Conservation (phyloP, 768 basidiomycete species). For the Suillus plorans region DNA sequence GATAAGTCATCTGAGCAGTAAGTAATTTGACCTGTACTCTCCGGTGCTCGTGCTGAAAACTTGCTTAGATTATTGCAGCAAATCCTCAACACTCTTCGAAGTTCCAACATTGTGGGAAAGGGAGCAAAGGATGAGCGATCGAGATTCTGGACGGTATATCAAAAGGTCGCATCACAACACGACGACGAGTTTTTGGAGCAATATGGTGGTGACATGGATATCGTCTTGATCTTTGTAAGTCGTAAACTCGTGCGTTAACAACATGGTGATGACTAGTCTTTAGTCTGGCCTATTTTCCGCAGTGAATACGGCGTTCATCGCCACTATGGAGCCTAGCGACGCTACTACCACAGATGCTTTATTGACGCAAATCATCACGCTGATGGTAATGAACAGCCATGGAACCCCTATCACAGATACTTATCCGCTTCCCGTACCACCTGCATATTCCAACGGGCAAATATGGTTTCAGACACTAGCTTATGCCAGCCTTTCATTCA, state of each 20-base stretch:
- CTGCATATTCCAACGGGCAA: not conserved
- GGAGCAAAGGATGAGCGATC: constrained; percentile 1
- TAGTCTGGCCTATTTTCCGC: constrained; percentile 17
- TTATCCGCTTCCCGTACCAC: not conserved
- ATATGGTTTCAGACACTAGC: constrained; percentile 13
- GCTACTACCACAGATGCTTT: constrained; percentile 9
- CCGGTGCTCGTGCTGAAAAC: not conserved
- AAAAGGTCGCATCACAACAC: constrained; percentile 6
- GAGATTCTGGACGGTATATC: constrained; percentile 4
- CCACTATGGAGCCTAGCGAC: not conserved
- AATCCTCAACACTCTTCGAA: constrained; percentile 4
- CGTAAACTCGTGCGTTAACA: not conserved
- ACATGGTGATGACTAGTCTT: not conserved
- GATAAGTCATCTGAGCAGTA: not conserved
- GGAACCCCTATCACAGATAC: not conserved
- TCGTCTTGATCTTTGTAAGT: constrained; percentile 6
- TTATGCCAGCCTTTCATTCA: constrained; percentile 14
- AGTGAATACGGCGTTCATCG: constrained; percentile 14
- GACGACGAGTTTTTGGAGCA: constrained; percentile 3
- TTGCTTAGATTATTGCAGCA: not conserved
- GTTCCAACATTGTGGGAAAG: constrained; percentile 2
- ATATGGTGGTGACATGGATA: constrained; percentile 7
- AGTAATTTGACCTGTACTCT: not conserved
- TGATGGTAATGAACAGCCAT: constrained; percentile 11
- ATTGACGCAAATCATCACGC: not conserved